A percentile compares a stretch with the other conserved stretches of the same genome.
Conservation (phyloP, 768 basidiomycete species). For the Trametes cubensis region DNA sequence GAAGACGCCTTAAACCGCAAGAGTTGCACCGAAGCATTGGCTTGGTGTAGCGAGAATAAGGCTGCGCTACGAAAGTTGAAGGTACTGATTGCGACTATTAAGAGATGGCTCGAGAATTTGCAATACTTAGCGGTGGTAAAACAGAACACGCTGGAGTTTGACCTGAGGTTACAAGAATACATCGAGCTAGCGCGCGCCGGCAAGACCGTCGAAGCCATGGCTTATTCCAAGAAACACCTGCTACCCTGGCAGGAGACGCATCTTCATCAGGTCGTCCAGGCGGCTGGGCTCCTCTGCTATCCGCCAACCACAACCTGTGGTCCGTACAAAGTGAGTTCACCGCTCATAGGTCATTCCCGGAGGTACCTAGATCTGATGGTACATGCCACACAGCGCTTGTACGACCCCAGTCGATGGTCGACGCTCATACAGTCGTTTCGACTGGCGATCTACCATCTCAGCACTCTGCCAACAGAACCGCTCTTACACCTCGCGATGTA, state of each 20-base stretch:
- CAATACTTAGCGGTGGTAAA: neutral
- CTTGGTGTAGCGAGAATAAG: constrained; percentile 97
- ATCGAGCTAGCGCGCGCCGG: constrained; percentile 83
- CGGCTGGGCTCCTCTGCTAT: constrained; percentile 77
- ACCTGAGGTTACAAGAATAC: constrained; percentile 93
- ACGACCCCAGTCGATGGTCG: constrained; percentile 79
- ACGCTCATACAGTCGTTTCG: constrained; percentile 79
- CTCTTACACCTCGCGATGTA: constrained; percentile 86
- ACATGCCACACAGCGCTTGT: constrained; percentile 63
- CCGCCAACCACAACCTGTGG: constrained; percentile 68
- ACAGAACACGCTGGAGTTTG: constrained; percentile 94
- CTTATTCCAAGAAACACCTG: constrained; percentile 84
- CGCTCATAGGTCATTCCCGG: neutral
- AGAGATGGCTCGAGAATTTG: neutral
- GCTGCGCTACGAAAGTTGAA: constrained; percentile 89
- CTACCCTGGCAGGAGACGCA: constrained; percentile 83
- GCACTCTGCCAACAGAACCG: constrained; percentile 85
- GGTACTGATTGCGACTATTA: constrained; percentile 41
- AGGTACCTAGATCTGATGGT: neutral
- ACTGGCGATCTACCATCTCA: constrained; percentile 81
- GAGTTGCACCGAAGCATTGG: constrained; percentile 86
- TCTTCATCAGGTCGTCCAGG: constrained; percentile 72
- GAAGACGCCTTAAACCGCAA: constrained; percentile 75
- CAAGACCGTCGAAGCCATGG: constrained; percentile 75
- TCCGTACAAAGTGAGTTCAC: constrained; percentile 70